Evolutionary conservation across 2,329 filamentous ascomycete species (phyloP), one percentile per base, ranked within the genome.

Genomic region (Dothideomycetes sp.): DNA sequence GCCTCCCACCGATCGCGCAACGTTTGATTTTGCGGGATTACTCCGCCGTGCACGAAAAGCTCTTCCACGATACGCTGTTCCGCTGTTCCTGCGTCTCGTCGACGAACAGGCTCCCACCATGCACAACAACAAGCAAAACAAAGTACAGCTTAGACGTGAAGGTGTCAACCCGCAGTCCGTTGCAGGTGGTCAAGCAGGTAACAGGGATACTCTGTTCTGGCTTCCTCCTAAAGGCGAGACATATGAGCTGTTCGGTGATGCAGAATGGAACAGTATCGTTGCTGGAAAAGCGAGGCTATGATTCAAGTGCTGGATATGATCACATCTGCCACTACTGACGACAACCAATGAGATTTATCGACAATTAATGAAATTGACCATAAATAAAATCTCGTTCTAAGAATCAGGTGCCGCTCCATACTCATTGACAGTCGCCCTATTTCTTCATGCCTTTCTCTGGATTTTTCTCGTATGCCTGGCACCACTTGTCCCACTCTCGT

Each of bases 81-180:
- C 84, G 0, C 61, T 86, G 2, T 88, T 88, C 62, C 52, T 87
- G 29, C 68, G 82, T 1, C 59, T 84, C 13, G 69, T 82, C 16
- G 64, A 65, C 19, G 37, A 40, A 28, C 51, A 50, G 33, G 73
- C 69, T 17, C 53, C 49, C 24, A 68, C 71, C 42, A 81, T 77
- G 51, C 78, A 83, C 54, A 88, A 86, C 51, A 82, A 85, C 57
- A 88, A 88, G 63, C 82, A 86, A 61, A 84, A 85, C 55, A 88
- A 88, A 57, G 72, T 79, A 2, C 78, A 78, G 0, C 62, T 86
- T 32, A 69, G 80, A 51, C 72, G 74, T 32, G 78, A 83, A 47
- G 81, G 80, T 0, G 71, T 83, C 11, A 73, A 84, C 55, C 71
- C 74, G 4, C 55, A 55, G 4, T 66, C 65, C 43, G 57, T 69